A percentile compares a stretch with the other conserved stretches of the same genome.
Evolutionary conservation across 179 eudicot species (phyloP).

Genomic region (Patellifolia procumbens): DNA sequence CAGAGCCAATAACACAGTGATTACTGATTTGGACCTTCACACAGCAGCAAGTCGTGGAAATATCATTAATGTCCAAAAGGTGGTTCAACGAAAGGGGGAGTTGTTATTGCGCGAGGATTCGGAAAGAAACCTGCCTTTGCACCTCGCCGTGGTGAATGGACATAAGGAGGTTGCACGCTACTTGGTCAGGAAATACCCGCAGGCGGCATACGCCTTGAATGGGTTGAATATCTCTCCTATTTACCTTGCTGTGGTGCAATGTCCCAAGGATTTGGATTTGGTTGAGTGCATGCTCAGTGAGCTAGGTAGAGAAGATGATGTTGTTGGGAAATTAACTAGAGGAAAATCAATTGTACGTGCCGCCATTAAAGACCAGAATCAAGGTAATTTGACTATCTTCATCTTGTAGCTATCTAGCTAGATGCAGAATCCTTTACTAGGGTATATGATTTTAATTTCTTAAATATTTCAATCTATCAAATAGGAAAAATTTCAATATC

Average conservation of each 20-base stretch:
- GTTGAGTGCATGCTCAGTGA: conserved; percentile 12
- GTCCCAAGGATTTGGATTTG: conserved; percentile 15
- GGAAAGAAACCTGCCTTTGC: conserved; percentile 29
- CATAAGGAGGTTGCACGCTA: conserved; percentile 14
- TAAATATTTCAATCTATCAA: too few relatives aligned
- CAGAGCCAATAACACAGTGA: background rate
- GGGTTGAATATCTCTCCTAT: conserved; percentile 11
- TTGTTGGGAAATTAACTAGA: background rate
- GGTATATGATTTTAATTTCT: too few relatives aligned
- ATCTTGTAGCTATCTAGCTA: too few relatives aligned
- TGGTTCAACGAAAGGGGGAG: background rate
- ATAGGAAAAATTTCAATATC: too few relatives aligned
- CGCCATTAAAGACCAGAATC: conserved; percentile 15
- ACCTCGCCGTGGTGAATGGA: conserved; percentile 19
- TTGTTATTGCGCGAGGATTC: background rate
- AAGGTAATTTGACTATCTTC: conserved; percentile 7
- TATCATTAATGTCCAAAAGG: background rate
- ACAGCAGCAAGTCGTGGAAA: conserved; percentile 16
- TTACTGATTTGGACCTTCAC: conserved; percentile 12
- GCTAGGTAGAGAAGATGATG: background rate
- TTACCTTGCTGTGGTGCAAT: conserved; percentile 15
- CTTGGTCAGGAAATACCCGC: conserved; percentile 25
- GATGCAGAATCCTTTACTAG: too few relatives aligned
- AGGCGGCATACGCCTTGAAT: conserved; percentile 24
- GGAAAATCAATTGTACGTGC: conserved; percentile 19